These are phyloP conservation scores for Periconia sp. DNA, from an alignment of 2,329 filamentous ascomycete species.

Conservation along the genomic window DNA sequence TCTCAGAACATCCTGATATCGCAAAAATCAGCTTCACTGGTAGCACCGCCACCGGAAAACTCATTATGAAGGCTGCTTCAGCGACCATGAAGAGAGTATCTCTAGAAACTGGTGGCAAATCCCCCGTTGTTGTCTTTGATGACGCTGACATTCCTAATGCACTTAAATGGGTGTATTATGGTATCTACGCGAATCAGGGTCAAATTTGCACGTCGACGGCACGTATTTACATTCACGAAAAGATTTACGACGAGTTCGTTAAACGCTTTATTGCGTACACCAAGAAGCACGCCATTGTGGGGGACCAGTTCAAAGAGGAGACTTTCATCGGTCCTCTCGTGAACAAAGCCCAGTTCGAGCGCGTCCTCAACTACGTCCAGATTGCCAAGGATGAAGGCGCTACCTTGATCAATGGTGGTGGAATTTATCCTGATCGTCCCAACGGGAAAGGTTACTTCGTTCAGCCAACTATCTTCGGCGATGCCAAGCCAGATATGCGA, in stretches of 20 bases:
- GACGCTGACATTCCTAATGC: conserved; percentile 34
- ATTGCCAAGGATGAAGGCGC: conserved; percentile 71
- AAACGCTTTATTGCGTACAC: conserved; percentile 58
- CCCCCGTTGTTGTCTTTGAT: conserved; percentile 59
- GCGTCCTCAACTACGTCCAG: conserved; percentile 70
- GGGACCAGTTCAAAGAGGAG: conserved; percentile 57
- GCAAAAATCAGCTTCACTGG: conserved; percentile 80
- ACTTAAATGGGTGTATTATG: not conserved
- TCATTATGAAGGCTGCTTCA: conserved; percentile 74
- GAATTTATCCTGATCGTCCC: conserved; percentile 51
- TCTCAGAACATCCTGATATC: conserved; percentile 68
- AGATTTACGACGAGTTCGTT: conserved; percentile 66
- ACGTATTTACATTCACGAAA: conserved; percentile 58
- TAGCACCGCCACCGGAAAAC: conserved; percentile 69
- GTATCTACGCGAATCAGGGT: no score
- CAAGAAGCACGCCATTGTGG: conserved; percentile 4
- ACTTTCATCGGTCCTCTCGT: conserved; percentile 66
- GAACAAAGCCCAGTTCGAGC: conserved; percentile 69
- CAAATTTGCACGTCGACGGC: conserved; percentile 63
- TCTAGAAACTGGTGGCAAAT: conserved; percentile 63
- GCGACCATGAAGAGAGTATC: conserved; percentile 65
- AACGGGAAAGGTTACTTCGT: conserved; percentile 71
- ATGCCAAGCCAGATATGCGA: conserved; percentile 58
- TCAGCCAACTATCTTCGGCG: conserved; percentile 60
- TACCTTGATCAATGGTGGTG: conserved; percentile 66